A percentile compares a stretch with the other conserved stretches of the same genome.
Conservation (phyloP, 352 stramenopile species). For the Phytophthora macrochlamydospora region DNA sequence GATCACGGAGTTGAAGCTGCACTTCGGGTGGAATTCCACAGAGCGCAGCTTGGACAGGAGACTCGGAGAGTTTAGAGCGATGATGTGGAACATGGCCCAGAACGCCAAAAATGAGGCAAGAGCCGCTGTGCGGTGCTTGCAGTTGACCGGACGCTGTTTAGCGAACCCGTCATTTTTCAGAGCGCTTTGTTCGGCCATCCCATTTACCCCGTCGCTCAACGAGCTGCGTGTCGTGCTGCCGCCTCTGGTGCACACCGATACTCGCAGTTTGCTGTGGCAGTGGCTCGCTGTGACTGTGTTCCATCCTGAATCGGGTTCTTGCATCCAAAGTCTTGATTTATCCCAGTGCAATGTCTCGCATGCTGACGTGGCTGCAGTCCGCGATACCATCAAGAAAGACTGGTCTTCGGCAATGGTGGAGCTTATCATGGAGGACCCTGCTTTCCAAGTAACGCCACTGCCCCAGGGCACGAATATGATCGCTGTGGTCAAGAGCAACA, state of each 20-base stretch:
- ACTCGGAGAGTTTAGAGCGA: slow-evolving; percentile 10
- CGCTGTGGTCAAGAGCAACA: slow-evolving; percentile 12
- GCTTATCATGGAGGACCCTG: slow-evolving; percentile 3
- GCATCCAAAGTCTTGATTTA: slow-evolving; percentile 16
- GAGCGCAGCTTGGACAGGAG: slow-evolving; percentile 18
- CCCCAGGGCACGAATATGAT: background rate
- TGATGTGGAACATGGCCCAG: slow-evolving; percentile 14
- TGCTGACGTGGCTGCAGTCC: slow-evolving; percentile 12
- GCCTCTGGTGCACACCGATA: slow-evolving; percentile 1
- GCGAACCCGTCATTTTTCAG: slow-evolving; percentile 8
- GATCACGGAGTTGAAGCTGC: slow-evolving; percentile 13
- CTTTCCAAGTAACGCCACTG: background rate
- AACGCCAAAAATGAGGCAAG: background rate
- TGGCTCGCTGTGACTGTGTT: slow-evolving; percentile 30
- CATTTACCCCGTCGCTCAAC: slow-evolving; percentile 10
- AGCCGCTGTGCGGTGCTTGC: slow-evolving; percentile 1
- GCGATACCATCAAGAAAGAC: slow-evolving; percentile 7
- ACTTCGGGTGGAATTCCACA: slow-evolving; percentile 14
- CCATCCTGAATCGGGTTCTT: slow-evolving; percentile 16
- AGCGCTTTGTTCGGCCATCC: slow-evolving; percentile 17
- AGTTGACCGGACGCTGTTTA: slow-evolving; percentile 10
- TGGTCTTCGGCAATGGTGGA: slow-evolving; percentile 17
- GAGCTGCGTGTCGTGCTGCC: slow-evolving; percentile 14
- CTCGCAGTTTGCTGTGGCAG: slow-evolving; percentile 10
- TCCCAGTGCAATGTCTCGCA: slow-evolving; percentile 19